phyloP scores from a whole-genome alignment of 805 yeast genomes.

The Jamesozyma lodderae region DNA sequence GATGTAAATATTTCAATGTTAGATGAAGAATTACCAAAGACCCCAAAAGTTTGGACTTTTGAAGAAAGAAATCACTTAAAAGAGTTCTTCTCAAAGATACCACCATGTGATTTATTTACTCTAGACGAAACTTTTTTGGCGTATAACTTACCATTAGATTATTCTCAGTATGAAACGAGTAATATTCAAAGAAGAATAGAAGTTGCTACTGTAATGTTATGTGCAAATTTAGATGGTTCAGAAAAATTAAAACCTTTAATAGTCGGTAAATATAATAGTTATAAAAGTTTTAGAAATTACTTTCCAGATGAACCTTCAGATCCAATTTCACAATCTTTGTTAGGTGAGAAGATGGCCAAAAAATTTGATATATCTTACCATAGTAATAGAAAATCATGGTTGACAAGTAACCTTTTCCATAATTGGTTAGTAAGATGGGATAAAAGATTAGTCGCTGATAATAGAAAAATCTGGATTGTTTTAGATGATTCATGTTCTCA shows the following conservation, averaged over 20 bases:
- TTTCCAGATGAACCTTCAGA: constrained; percentile 28
- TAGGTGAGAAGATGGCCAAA: constrained; percentile 39
- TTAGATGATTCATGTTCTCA: constrained; percentile 58
- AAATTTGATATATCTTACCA: constrained; percentile 47
- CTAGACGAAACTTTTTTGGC: constrained; percentile 53
- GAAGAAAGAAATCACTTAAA: constrained; percentile 48
- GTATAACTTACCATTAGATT: constrained; percentile 52
- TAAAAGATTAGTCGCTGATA: constrained; percentile 41
- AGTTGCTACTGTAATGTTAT: constrained; percentile 49
- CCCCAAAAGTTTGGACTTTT: constrained; percentile 51
- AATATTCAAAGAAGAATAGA: constrained; percentile 30
- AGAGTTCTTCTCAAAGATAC: constrained; percentile 36
- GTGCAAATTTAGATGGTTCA: constrained; percentile 53
- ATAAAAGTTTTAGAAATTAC: constrained; percentile 33
- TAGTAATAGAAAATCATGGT: constrained; percentile 53
- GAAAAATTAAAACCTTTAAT: constrained; percentile 54
- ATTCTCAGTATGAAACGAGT: constrained; percentile 38
- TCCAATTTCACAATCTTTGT: constrained; percentile 19
- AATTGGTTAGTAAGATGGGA: constrained; percentile 54
- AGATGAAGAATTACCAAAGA: constrained; percentile 35
- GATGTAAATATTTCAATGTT: constrained; percentile 43
- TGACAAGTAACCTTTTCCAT: constrained; percentile 53
- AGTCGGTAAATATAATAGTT: constrained; percentile 48
- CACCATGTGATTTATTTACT: constrained; percentile 46
- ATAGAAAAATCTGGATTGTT: constrained; percentile 45